Conservation (phyloP, 129 eudicot species). For the Helichrysum umbraculigerum region DNA sequence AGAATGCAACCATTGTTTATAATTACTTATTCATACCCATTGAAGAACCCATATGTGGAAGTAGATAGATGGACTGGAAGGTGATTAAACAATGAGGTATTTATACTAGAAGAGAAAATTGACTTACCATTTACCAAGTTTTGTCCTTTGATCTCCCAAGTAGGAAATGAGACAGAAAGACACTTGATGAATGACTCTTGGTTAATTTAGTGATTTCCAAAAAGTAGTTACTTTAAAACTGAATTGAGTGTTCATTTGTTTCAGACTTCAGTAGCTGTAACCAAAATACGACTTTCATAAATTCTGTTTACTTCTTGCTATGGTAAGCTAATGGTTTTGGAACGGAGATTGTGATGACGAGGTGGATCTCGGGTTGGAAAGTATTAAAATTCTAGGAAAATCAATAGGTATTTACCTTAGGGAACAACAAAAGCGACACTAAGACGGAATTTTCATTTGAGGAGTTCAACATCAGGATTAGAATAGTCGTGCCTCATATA, state of each 20-base stretch:
- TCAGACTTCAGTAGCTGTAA: background rate
- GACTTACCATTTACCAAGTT: constrained; percentile 2
- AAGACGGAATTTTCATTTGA: too few species aligned
- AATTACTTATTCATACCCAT: background rate
- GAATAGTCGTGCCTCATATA: too few species aligned
- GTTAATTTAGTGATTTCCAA: background rate
- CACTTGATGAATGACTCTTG: background rate
- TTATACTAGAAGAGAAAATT: background rate
- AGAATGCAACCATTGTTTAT: background rate
- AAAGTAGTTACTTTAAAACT: background rate
- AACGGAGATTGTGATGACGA: too few species aligned
- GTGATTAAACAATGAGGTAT: background rate
- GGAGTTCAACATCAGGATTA: too few species aligned
- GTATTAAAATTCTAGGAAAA: too few species aligned
- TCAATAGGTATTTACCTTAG: too few species aligned
- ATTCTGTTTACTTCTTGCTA: background rate
- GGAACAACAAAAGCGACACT: too few species aligned
- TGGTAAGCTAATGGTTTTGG: background rate
- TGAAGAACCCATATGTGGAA: constrained; percentile 30
- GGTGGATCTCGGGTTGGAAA: too few species aligned
- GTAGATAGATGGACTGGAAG: background rate
- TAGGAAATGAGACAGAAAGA: background rate
- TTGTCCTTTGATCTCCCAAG: constrained; percentile 11
- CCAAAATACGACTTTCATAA: background rate
- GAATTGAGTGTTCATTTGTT: background rate